phyloP scores from a whole-genome alignment of 1,284 basidiomycete genomes.

The Austropuccinia psidii region DNA sequence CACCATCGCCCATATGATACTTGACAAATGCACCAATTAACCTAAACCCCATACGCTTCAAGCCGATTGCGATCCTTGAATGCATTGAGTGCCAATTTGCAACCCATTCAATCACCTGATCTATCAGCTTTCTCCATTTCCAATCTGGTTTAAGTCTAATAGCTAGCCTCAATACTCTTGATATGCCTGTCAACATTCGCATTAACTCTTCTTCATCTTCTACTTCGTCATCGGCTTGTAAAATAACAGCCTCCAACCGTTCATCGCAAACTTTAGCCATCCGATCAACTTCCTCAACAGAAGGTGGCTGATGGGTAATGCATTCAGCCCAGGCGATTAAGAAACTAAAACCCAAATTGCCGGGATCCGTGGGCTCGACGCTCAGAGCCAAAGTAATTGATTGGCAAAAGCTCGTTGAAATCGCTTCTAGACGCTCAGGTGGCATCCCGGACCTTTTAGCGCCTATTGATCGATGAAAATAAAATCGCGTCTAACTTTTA shows the following conservation, averaged over 20 bases:
- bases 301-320: background rate
- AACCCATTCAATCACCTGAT: background rate
- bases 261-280: slow-evolving; percentile 13
- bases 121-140: slow-evolving; percentile 7
- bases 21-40: slow-evolving; percentile 15
- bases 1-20: background rate
- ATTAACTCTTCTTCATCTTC: background rate
- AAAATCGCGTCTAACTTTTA: background rate
- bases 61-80: background rate
- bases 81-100: background rate
- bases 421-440: background rate
- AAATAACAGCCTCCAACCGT: background rate
- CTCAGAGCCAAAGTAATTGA: slow-evolving; percentile 8
- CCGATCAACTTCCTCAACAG: background rate
- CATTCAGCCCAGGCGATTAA: slow-evolving; percentile 20
- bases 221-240: background rate
- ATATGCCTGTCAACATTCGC: slow-evolving; percentile 3
- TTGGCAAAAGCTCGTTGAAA: slow-evolving; percentile 24
- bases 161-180: slow-evolving; percentile 1
- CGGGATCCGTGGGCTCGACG: background rate
- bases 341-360: slow-evolving; percentile 1
- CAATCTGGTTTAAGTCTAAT: background rate
- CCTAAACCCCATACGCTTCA: slow-evolving; percentile 14
- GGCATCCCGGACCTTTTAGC: slow-evolving; percentile 21
- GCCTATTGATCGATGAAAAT: background rate